phyloP scores from a whole-genome alignment of 2,329 filamentous ascomycete species.

The Fusarium pilosicola region DNA sequence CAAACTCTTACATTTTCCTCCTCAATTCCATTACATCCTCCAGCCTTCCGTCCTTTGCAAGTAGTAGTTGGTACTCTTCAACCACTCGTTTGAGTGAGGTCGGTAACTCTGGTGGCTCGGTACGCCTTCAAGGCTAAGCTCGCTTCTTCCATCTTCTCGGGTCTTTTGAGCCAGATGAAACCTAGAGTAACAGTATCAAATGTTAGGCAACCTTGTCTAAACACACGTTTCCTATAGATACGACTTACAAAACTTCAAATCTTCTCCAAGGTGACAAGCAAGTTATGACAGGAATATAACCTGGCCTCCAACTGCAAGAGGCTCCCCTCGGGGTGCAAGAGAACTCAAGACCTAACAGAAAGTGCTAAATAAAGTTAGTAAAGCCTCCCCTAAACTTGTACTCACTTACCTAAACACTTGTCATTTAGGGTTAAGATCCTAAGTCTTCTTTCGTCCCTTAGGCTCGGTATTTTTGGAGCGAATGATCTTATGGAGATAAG shows the following conservation, averaged over 20 bases:
- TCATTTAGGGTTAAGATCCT: too few species aligned
- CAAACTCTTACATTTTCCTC: background rate
- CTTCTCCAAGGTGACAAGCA: background rate
- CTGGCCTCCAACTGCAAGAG: background rate
- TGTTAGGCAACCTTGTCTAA: background rate
- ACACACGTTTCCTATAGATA: background rate
- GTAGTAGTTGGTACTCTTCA: background rate
- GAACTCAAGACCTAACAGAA: too few species aligned
- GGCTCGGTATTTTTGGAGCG: too few species aligned
- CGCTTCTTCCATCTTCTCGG: too few species aligned
- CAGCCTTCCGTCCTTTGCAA: background rate
- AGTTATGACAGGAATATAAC: background rate
- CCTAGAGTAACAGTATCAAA: too few species aligned
- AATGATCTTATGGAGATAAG: background rate
- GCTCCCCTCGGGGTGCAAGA: background rate
- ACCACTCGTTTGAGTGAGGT: background rate
- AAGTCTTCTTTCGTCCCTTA: too few species aligned
- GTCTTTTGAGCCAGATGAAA: too few species aligned
- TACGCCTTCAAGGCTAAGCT: too few species aligned
- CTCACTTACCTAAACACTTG: too few species aligned
- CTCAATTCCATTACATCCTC: background rate
- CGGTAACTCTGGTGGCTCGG: too few species aligned
- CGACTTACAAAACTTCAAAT: background rate
- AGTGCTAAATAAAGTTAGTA: too few species aligned
- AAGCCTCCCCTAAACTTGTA: too few species aligned